Evolutionary conservation across 306 rosid genomes (phyloP), one percentile per base, ranked within the genome.

Genomic region (Oxytropis ochrocephala): DNA sequence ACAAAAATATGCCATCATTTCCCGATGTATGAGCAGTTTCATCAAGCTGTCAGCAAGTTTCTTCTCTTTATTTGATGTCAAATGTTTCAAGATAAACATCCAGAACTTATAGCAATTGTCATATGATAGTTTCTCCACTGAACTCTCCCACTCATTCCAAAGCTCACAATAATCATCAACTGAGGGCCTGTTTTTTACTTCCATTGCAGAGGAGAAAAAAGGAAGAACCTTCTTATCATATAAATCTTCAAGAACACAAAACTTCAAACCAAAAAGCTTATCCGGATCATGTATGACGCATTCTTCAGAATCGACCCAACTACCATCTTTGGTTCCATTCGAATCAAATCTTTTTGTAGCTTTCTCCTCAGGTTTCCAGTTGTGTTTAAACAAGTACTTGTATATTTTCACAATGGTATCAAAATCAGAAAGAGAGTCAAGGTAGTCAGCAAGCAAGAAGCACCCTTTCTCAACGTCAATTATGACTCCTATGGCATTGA

Each of bases 81-180:
- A 78, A 68, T 86, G 86, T 29, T 55, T 79, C 11, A 65, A 64
- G 11, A 91, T 49, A 66, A 78, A 83, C 5, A 5, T 55, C 96
- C 97, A 91, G 64, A 91, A 91, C 74, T 75, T 91, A 24, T 55
- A 80, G 61, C 96, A 91, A 10, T 79, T 64, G 12, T 68, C 87
- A 58, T 43, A 21, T 2, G 89, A 78, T 74, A 88, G 6, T 18
- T 13, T 33, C 11, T 67, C 64, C 13, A 12, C 58, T 30, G 84
- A 81, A 61, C 63, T 75, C 82, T 84, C 93, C 96, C 97, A 91
- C 4, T 29, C 69, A 76, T 80, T 80, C 97, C 97, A 86, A 5
- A 88, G 84, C 19, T 67, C 67, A 27, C 75, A 71, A 74, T 86
- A 91, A 64, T 88, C 93, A 9, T 82, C 87, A 16, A 79, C 46